Percentiles rank a stretch among this genome's conserved stretches.
These are phyloP conservation scores for Xylogone sp. DNA, from an alignment of 2,329 filamentous ascomycete species.

Conservation along the genomic window DNA sequence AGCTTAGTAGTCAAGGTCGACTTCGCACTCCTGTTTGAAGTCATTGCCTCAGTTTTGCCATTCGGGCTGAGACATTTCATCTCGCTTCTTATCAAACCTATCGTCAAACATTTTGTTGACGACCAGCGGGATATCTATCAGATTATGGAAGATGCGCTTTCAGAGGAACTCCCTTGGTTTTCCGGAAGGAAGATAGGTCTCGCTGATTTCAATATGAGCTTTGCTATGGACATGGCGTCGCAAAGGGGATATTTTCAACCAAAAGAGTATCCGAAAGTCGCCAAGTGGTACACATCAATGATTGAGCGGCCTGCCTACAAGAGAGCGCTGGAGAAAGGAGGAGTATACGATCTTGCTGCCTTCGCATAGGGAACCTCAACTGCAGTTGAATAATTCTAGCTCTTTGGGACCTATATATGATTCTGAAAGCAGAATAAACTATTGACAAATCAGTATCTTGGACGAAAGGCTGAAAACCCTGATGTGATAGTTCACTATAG, in stretches of 20 bases:
- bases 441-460: too few species aligned
- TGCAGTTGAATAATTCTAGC: too few species aligned
- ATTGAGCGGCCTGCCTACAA: conserved; percentile 16
- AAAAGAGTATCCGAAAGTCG: conserved; percentile 22
- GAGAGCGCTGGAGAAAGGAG: conserved; percentile 17
- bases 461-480: too few species aligned
- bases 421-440: too few species aligned
- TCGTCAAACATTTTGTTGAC: conserved; percentile 14
- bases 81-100: conserved; percentile 14
- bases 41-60: conserved; percentile 14
- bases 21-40: conserved; percentile 18
- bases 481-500: too few species aligned
- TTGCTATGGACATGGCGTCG: conserved; percentile 22
- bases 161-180: conserved; percentile 22
- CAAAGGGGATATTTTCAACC: conserved; percentile 23
- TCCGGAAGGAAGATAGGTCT: conserved; percentile 21
- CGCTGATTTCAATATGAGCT: conserved; percentile 26
- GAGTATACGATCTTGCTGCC: conserved; percentile 15
- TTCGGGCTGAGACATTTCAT: conserved; percentile 19
- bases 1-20: conserved; percentile 13
- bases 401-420: too few species aligned
- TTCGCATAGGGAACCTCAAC: conserved; percentile 10
- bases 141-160: conserved; percentile 22
- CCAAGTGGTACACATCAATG: conserved; percentile 19
- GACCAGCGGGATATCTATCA: conserved; percentile 15